Evolutionary conservation across 2,329 filamentous ascomycete species (phyloP), one percentile per base, ranked within the genome.

Genomic region (Celoporthe dispersa): DNA sequence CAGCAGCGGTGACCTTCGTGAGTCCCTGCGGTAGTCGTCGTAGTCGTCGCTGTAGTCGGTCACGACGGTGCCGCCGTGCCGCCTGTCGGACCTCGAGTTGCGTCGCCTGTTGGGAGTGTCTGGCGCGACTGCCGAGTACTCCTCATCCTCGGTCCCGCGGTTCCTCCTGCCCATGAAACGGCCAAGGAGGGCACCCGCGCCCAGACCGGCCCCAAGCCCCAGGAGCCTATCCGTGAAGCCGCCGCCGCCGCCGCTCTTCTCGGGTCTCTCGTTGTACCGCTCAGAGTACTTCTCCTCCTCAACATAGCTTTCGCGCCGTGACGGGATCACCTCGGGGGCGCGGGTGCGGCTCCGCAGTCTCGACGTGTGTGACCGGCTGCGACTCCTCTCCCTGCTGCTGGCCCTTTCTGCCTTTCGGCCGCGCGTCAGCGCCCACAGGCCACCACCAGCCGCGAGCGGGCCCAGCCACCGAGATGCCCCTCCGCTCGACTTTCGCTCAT

Each of bases 241-340:
- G 25, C 86, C 85, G 4, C 83, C 81, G 11, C 90, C 88, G n/a
- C 86, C 85, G 4, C 83, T 74, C 68, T 75, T 74, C 68, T 75
- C 73, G 48, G 79, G 83, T 33, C 81, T 81, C n/a, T 89, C 85
- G 0, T 86, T 87, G 70, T 87, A 86, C 76, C 93, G 93, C 73
- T 93, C 91, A 0, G 86, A 87, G 69, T 87, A 86, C 77, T 94
- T 93, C 73, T 94, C 91, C 73, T 94, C 91, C 53, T 91, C 87
- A 28, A 83, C 80, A 73, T 89, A 90, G 66, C 88, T 91, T 5
- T 83, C 84, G 41, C 82, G 80, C 57, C 85, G 81, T 0, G 87
- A 89, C 1, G 86, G 80, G 12, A 88, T 75, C 1, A 87, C 85
- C 70, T 88, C 86, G 0, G 84, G 82, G 7, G 77, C 80, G 37